Percentiles rank a stretch among this genome's conserved stretches.
Conservation (phyloP, 2,329 filamentous ascomycete species). For the Hymenoscyphus salicellus region DNA sequence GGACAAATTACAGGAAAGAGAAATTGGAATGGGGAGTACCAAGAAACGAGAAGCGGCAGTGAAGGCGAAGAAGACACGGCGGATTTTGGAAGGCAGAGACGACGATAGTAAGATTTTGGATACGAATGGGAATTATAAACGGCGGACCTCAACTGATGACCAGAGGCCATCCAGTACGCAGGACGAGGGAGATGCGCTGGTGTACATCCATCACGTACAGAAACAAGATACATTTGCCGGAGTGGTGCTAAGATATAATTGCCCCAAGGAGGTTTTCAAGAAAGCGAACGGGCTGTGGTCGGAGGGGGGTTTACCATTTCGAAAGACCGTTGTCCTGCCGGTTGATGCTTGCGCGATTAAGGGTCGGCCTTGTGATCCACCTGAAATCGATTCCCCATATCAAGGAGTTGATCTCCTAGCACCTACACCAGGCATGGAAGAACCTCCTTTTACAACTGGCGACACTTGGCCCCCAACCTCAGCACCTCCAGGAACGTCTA, state of each 20-base stretch:
- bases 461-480: constrained; percentile 28
- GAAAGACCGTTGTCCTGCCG: constrained; percentile 77
- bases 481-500: constrained; percentile 26
- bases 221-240: constrained; percentile 85
- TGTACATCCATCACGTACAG: constrained; percentile 85
- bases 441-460: constrained; percentile 28
- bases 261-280: constrained; percentile 75
- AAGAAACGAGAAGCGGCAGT: constrained; percentile 53
- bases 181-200: constrained; percentile 71
- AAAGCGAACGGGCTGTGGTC: constrained; percentile 94
- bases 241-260: constrained; percentile 85
- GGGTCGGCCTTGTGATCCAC: constrained; percentile 63
- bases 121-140: constrained; percentile 29
- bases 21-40: constrained; percentile 52
- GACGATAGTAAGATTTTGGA: constrained; percentile 59
- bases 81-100: constrained; percentile 59
- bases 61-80: constrained; percentile 55
- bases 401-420: constrained; percentile 51
- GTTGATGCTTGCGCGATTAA: constrained; percentile 87
- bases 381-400: constrained; percentile 39
- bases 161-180: constrained; percentile 29
- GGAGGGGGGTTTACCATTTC: constrained; percentile 82
- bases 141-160: constrained; percentile 33
- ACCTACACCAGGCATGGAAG: constrained; percentile 44
- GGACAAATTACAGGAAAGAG: constrained; percentile 11